phyloP scores from a whole-genome alignment of 352 stramenopile species.

The Phytophthora podocarpi region DNA sequence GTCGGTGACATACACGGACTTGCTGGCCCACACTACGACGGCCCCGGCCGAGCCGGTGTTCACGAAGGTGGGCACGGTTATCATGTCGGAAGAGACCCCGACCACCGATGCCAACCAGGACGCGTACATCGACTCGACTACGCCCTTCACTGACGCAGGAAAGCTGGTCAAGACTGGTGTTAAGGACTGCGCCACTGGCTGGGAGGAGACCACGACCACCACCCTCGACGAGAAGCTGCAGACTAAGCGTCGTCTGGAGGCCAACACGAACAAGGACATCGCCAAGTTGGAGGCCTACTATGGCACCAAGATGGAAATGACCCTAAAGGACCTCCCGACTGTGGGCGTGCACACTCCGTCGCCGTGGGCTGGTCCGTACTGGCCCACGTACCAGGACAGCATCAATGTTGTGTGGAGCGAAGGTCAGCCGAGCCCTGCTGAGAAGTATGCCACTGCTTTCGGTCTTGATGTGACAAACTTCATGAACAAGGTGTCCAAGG shows the following conservation, averaged over 20 bases:
- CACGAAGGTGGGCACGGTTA: slow-evolving; percentile 25
- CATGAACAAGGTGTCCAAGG: slow-evolving; percentile 42
- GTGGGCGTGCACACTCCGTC: slow-evolving; percentile 8
- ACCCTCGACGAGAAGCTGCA: slow-evolving; percentile 6
- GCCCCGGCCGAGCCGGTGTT: slow-evolving; percentile 24
- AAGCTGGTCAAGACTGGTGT: no score
- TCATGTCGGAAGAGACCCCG: no score
- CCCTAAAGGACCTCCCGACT: slow-evolving; percentile 29
- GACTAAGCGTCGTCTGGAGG: slow-evolving; percentile 28
- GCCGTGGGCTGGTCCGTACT: slow-evolving; percentile 65
- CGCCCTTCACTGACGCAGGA: no score
- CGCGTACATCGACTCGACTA: no score
- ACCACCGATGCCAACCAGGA: slow-evolving; percentile 20
- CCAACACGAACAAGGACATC: slow-evolving; percentile 26
- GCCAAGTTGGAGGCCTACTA: slow-evolving; percentile 32
- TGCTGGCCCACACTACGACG: slow-evolving; percentile 23
- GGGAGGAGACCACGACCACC: slow-evolving; percentile 19
- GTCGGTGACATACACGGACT: slow-evolving; percentile 10
- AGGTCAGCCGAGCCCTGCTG: slow-evolving; percentile 28
- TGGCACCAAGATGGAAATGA: slow-evolving; percentile 31
- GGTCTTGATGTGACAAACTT: slow-evolving; percentile 37
- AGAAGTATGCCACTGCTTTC: slow-evolving; percentile 62
- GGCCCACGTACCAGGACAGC: slow-evolving; percentile 62
- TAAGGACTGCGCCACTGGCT: slow-evolving; percentile 35
- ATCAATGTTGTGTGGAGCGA: slow-evolving; percentile 56